Base-by-base conservation (phyloP, 2,329 filamentous ascomycete genomes). In the Sporothrix schenckii region DNA sequence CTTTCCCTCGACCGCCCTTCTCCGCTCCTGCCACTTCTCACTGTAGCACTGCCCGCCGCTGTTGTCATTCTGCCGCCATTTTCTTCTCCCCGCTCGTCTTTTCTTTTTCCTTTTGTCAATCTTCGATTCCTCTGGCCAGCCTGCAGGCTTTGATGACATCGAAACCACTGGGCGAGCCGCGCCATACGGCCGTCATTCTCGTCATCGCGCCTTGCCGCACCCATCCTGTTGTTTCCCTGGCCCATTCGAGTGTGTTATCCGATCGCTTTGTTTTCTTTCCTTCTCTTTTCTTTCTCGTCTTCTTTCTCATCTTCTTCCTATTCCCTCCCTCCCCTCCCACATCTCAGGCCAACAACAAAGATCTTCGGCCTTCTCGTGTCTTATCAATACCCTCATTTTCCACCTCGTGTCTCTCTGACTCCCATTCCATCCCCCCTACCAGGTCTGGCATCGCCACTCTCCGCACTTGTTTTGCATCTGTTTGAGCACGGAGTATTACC, bases 111-210 rank as follows among this genome's bases (percentile, higher is more conserved):
- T 58, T 52, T 65, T 54, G 50, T 30, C 19, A n/a, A 21, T n/a
- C 27, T 24, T 47, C 44, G 34, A 39, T 54, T 71, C 30, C 54
- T 53, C 61, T 52, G 53, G 21, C 27, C 66, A 56, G 21, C 39
- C 68, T 63, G 30, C 70, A 60, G 66, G 65, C 65, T 39, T 66
- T 61, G 60, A 60, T 39, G 68, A 61, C 44, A 70, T 70, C 61
- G 50, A 66, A 52, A 44, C n/a, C 61, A 52, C 50, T 54, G 63
- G 53, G 63, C 54, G 54, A 52, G 65, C 69, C 65, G 69, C 65
- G 69, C 69, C 69, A 70, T 70, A 63, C 19, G 69, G 47, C 63
- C 63, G 65, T 68, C 53, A 61, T 68, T 68, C 65, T 70, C 69
- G 63, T 60, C 69, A 68, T 70, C 69, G 49, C 54, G 44, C 54